Evolutionary conservation across 192 early-diverging fungal genomes (phyloP), one percentile per base, ranked within the genome.

Genomic region (Phlyctochytrium bullatum): DNA sequence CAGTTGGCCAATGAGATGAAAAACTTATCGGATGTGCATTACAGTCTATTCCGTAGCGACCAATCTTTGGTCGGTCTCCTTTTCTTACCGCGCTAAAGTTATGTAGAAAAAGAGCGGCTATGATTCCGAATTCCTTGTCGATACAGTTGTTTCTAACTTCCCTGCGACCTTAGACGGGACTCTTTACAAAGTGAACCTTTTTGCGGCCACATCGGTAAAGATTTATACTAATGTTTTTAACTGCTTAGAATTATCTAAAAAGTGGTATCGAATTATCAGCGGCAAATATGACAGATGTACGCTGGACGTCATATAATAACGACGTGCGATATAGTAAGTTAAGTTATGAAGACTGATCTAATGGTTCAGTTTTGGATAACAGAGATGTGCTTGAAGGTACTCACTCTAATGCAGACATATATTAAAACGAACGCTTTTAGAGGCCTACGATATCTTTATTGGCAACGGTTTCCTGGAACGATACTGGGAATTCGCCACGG

Each of bases 391-490:
- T 20, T 6, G 40, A 47, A 47, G 40, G 40, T 47, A n/a, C n/a
- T n/a, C n/a, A n/a, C n/a, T n/a, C n/a, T n/a, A n/a, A n/a, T n/a
- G n/a, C n/a, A n/a, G n/a, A n/a, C n/a, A n/a, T n/a, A n/a, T n/a
- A n/a, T n/a, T n/a, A n/a, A n/a, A n/a, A n/a, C n/a, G n/a, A n/a
- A n/a, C n/a, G n/a, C n/a, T n/a, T n/a, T n/a, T n/a, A n/a, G n/a
- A n/a, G n/a, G 40, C 40, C 40, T 47, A 47, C 40, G 40, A 47
- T 47, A 20, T 47, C 40, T 14, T 47, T 47, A 47, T 47, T 47
- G 6, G 10, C 10, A 20, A 20, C 6, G 40, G 40, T 6, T 47
- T 47, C 40, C 40, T 47, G 40, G 40, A 47, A 14, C 6, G 20
- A 14, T 47, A 47, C 40, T 47, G 40, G 40, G 40, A 47, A 6